Evolutionary conservation across 306 rosid genomes (phyloP).

Genomic region (Ammopiptanthus mongolicus): DNA sequence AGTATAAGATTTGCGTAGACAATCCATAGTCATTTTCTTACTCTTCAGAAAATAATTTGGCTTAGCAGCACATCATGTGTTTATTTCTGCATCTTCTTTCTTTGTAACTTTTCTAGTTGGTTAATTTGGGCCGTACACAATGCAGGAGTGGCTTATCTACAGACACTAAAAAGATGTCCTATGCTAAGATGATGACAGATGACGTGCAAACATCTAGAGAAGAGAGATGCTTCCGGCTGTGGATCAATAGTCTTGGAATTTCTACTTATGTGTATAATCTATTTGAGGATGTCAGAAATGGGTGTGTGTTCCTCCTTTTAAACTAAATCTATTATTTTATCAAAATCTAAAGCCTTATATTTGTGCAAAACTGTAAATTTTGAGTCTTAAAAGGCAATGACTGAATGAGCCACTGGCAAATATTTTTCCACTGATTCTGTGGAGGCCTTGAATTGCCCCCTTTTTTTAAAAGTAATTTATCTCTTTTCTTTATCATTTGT

Average conservation of each 20-base stretch:
- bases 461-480: background rate
- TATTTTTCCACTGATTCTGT: background rate
- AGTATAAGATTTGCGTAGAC: background rate
- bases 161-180: conserved; percentile 70
- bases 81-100: background rate
- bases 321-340: background rate
- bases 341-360: background rate
- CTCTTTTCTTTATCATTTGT: background rate
- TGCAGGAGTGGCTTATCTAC: conserved; percentile 89
- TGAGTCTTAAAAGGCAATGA: background rate
- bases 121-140: conserved; percentile 6
- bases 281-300: conserved; percentile 93
- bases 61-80: background rate
- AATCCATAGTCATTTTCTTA: background rate
- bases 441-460: background rate
- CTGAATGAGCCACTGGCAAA: background rate
- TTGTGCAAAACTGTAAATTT: background rate
- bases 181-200: conserved; percentile 92
- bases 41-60: background rate
- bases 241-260: conserved; percentile 97
- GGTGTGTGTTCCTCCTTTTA: conserved; percentile 43
- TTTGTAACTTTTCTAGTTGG: background rate
- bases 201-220: conserved; percentile 90
- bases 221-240: conserved; percentile 91
- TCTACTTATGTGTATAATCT: conserved; percentile 61